A percentile compares a stretch with the other conserved stretches of the same genome.
phyloP scores from a whole-genome alignment of 305 asterid genomes.

The Andrographis paniculata region DNA sequence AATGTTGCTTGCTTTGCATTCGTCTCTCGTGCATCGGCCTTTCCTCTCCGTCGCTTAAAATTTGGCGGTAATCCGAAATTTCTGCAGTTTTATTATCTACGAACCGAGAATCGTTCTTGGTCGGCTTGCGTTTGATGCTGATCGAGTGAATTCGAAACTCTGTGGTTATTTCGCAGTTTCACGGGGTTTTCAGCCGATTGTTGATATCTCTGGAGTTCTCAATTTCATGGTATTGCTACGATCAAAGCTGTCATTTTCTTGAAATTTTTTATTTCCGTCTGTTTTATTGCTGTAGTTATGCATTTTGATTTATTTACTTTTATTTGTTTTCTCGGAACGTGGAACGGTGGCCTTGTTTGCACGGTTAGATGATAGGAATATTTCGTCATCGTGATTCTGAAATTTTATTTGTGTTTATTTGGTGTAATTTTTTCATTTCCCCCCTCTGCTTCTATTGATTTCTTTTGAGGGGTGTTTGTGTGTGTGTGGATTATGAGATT shows the following conservation, averaged over 20 bases:
- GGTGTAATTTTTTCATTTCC: too few relatives aligned
- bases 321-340: too few relatives aligned
- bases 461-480: too few relatives aligned
- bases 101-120: background rate
- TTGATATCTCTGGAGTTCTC: constrained; percentile 8
- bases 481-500: too few relatives aligned
- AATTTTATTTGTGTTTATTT: background rate
- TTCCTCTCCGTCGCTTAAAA: constrained; percentile 17
- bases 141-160: constrained; percentile 4
- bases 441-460: too few relatives aligned
- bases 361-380: too few relatives aligned
- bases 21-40: background rate
- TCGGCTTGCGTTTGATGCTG: background rate
- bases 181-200: constrained; percentile 13
- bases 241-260: background rate
- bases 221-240: constrained; percentile 6
- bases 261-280: background rate
- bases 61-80: constrained; percentile 39
- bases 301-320: too few relatives aligned
- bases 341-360: too few relatives aligned
- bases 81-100: background rate
- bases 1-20: too few relatives aligned
- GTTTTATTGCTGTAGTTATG: background rate
- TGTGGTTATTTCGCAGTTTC: constrained; percentile 11
- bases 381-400: background rate